Conservation (phyloP, 2,329 filamentous ascomycete species). For the Fusarium robinianum region DNA sequence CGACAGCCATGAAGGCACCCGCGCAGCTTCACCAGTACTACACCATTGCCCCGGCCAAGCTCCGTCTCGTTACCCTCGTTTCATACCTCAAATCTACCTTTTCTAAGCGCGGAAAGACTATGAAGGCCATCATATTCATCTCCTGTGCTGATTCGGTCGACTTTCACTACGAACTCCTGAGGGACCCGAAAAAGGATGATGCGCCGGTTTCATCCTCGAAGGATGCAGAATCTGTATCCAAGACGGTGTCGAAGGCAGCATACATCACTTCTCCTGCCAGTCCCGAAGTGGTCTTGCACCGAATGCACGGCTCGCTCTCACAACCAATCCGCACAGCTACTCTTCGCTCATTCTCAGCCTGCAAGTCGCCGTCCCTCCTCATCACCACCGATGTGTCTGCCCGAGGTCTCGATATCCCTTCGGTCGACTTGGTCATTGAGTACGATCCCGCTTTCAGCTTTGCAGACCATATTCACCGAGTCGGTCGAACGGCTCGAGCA, state of each 20-base stretch:
- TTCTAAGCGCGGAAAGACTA: constrained; percentile 83
- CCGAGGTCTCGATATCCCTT: constrained; percentile 91
- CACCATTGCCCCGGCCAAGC: constrained; percentile 82
- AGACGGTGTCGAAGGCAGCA: constrained; percentile 70
- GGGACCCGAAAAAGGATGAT: constrained; percentile 42
- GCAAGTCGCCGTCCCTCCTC: constrained; percentile 76
- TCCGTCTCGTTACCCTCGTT: constrained; percentile 85
- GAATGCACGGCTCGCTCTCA: constrained; percentile 88
- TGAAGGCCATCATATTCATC: constrained; percentile 97
- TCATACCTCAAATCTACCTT: constrained; percentile 86
- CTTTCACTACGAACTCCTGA: constrained; percentile 89
- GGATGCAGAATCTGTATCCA: constrained; percentile 47
- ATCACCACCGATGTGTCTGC: constrained; percentile 96
- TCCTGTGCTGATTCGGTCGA: constrained; percentile 97
- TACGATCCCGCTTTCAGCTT: constrained; percentile 95
- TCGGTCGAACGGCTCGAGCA: constrained; percentile 92
- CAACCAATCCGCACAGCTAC: constrained; percentile 88
- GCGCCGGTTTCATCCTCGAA: constrained; percentile 37
- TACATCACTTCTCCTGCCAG: constrained; percentile 78
- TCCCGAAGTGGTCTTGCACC: constrained; percentile 73
- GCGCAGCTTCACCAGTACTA: constrained; percentile 94
- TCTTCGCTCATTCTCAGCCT: constrained; percentile 76
- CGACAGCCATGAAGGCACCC: constrained; percentile 74
- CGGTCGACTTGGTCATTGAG: constrained; percentile 92
- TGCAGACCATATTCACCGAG: constrained; percentile 91